Conservation (phyloP, 75 land plant genomes). For the Cunninghamia lanceolata region DNA sequence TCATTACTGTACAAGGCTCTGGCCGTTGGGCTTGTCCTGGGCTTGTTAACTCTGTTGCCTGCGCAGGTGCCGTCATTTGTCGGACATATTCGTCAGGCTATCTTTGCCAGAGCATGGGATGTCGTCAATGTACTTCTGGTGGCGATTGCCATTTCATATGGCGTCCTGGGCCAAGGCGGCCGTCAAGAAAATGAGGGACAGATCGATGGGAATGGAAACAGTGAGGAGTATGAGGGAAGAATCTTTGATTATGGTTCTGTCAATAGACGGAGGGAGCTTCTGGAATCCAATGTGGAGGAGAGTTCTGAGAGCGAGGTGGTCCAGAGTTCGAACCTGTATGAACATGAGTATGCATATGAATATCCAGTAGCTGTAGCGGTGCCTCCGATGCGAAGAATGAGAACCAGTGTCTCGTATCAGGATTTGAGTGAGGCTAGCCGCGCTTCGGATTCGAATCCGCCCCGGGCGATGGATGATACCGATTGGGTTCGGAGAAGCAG, state of each 20-base stretch:
- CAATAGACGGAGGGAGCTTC: background rate
- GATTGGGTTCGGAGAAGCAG: conserved; percentile 1
- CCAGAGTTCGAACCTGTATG: background rate
- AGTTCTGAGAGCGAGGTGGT: background rate
- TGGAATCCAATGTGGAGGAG: background rate
- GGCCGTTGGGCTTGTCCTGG: background rate
- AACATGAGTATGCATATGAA: background rate
- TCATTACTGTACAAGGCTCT: background rate
- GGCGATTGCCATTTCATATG: background rate
- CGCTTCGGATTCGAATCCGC: background rate
- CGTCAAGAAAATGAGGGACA: background rate
- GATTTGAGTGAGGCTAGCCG: background rate
- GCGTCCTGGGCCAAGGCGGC: background rate
- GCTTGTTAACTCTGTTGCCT: background rate
- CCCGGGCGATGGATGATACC: background rate
- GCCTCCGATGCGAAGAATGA: background rate
- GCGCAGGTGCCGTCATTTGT: background rate
- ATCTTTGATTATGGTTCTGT: background rate
- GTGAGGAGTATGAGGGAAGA: background rate
- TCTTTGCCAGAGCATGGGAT: background rate
- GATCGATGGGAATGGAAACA: background rate
- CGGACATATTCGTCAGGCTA: background rate
- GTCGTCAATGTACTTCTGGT: background rate
- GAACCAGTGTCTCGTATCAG: background rate
- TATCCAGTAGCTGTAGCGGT: background rate